Percentiles rank a stretch among this genome's conserved stretches.
These are phyloP conservation scores for Waltiozyma sp. DNA, from an alignment of 1,139 yeast genomes.

Conservation along the genomic window DNA sequence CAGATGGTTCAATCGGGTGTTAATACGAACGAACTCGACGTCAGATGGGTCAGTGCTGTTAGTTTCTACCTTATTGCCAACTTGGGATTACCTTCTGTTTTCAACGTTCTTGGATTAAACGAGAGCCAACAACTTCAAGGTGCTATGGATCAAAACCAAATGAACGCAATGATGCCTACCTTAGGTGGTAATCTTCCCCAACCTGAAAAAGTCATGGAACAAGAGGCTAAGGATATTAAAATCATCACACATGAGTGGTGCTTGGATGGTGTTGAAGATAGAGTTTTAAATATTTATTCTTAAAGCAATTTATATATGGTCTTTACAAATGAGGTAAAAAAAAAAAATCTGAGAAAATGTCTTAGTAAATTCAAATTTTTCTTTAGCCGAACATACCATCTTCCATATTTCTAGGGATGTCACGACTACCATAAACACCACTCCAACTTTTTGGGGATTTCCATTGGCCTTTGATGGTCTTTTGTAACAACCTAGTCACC, in stretches of 20 bases:
- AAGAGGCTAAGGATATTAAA: constrained; percentile 70
- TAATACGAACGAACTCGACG: constrained; percentile 75
- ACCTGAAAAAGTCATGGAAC: constrained; percentile 47
- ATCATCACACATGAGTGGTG: constrained; percentile 49
- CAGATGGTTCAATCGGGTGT: constrained; percentile 88
- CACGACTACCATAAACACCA: constrained; percentile 71
- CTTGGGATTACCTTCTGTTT: constrained; percentile 75
- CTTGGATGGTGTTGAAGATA: constrained; percentile 52
- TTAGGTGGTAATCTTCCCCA: constrained; percentile 28
- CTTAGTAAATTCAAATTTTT: too few relatives aligned
- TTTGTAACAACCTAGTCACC: constrained; percentile 21
- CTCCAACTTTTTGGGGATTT: constrained; percentile 64
- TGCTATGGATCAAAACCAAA: constrained; percentile 1
- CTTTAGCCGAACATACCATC: constrained; percentile 37
- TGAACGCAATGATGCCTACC: constrained; percentile 5
- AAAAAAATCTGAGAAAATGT: too few relatives aligned
- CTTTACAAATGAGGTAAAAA: too few relatives aligned
- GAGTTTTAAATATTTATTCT: constrained; percentile 35
- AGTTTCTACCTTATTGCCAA: constrained; percentile 96
- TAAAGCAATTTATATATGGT: too few relatives aligned
- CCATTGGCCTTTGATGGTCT: constrained; percentile 3
- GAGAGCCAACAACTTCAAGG: constrained; percentile 37
- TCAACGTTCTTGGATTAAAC: constrained; percentile 44
- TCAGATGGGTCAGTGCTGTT: constrained; percentile 86
- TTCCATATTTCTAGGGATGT: constrained; percentile 58